Conservation (phyloP, 2,329 filamentous ascomycete species). For the Claviceps quebecensis region DNA sequence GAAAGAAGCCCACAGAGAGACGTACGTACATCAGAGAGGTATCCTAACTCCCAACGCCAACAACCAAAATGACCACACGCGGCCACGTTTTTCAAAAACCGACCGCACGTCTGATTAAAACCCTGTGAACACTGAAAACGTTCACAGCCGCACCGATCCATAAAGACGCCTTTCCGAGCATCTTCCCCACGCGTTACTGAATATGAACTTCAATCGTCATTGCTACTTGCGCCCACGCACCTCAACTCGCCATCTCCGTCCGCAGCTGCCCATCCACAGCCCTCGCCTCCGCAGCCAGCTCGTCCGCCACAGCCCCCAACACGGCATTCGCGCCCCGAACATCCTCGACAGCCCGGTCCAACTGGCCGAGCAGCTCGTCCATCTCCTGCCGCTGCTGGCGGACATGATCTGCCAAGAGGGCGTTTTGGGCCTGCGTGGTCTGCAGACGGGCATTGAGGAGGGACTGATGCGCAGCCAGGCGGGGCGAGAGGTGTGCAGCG, state of each 20-base stretch:
- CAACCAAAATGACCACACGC: too few relatives aligned
- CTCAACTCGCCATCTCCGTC: slow-evolving; percentile 8
- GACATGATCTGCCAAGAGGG: slow-evolving; percentile 36
- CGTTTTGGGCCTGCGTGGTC: slow-evolving; percentile 43
- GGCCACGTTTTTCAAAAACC: too few relatives aligned
- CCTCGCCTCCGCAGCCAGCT: slow-evolving; percentile 36
- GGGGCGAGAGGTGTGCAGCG: slow-evolving; percentile 39
- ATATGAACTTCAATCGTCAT: too few relatives aligned
- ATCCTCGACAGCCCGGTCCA: slow-evolving; percentile 40
- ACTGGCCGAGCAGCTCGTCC: slow-evolving; percentile 30
- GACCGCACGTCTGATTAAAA: too few relatives aligned
- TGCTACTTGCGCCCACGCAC: not conserved
- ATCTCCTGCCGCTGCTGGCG: slow-evolving; percentile 41
- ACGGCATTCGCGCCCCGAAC: slow-evolving; percentile 37
- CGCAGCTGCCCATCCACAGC: slow-evolving; percentile 8
- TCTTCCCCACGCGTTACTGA: too few relatives aligned
- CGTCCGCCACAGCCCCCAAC: slow-evolving; percentile 31
- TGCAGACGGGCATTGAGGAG: slow-evolving; percentile 43
- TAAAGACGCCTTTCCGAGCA: too few relatives aligned
- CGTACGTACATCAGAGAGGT: too few relatives aligned
- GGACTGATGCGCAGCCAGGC: slow-evolving; percentile 37
- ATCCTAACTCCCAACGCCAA: too few relatives aligned
- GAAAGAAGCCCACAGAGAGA: too few relatives aligned
- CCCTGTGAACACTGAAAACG: too few relatives aligned
- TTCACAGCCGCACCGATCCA: too few relatives aligned